A percentile compares a stretch with the other conserved stretches of the same genome.
phyloP scores from a whole-genome alignment of 257 asterid species.

The Nicotiana noctiflora region DNA sequence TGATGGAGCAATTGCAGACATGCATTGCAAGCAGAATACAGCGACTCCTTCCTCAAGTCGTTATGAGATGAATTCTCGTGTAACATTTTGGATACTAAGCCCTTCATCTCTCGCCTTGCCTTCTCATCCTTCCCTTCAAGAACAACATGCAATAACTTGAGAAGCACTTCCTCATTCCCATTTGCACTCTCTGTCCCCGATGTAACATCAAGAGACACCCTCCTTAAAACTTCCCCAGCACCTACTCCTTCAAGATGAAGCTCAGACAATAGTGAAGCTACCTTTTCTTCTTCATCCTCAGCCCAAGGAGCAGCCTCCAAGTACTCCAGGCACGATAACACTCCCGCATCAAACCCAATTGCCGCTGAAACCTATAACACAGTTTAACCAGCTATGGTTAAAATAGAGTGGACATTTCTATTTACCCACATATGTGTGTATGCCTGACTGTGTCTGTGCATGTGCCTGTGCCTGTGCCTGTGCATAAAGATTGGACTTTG shows the following conservation, averaged over 20 bases:
- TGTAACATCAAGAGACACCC: slow-evolving; percentile 70
- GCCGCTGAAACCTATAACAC: slow-evolving; percentile 77
- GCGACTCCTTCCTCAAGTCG: slow-evolving; percentile 72
- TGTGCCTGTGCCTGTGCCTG: no score
- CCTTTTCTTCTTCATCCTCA: slow-evolving; percentile 92
- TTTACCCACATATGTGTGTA: background rate
- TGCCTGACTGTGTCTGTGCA: background rate
- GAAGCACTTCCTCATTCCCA: slow-evolving; percentile 69
- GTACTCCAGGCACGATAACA: slow-evolving; percentile 78
- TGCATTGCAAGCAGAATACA: slow-evolving; percentile 64
- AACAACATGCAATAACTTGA: slow-evolving; percentile 75
- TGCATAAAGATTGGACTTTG: background rate
- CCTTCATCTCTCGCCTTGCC: slow-evolving; percentile 92
- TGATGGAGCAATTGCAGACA: slow-evolving; percentile 52
- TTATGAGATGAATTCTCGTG: slow-evolving; percentile 70
- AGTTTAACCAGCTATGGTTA: background rate
- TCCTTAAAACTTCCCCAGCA: slow-evolving; percentile 77
- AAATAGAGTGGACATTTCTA: background rate
- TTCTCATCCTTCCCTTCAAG: slow-evolving; percentile 97
- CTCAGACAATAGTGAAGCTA: slow-evolving; percentile 76
- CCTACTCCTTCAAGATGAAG: slow-evolving; percentile 81
- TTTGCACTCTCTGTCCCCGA: slow-evolving; percentile 30
- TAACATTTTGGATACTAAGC: slow-evolving; percentile 68
- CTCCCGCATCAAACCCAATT: slow-evolving; percentile 92
- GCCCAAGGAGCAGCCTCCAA: slow-evolving; percentile 99